phyloP scores from a whole-genome alignment of 257 asterid genomes.

The Ballota nigra region DNA sequence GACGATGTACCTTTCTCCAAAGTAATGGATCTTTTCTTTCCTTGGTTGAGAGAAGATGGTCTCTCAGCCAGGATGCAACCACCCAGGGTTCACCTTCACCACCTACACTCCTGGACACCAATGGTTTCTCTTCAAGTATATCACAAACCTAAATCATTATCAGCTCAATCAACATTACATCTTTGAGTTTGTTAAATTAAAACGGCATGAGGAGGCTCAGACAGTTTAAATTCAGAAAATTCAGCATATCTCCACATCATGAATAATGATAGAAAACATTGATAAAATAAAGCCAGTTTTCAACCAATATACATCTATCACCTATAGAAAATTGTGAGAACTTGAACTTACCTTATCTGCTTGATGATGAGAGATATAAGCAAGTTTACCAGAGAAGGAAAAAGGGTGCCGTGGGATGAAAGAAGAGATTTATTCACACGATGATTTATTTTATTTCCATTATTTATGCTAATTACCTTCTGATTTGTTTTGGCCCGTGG shows the following conservation, averaged over 20 bases:
- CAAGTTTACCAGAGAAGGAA: too few species aligned
- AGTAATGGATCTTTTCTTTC: constrained; percentile 72
- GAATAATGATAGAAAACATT: not conserved
- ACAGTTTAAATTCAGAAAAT: constrained; percentile 2
- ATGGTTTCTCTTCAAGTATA: constrained; percentile 80
- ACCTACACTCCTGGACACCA: constrained; percentile 45
- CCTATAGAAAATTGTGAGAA: too few species aligned
- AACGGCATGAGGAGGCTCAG: constrained; percentile 1
- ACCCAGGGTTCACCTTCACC: constrained; percentile 75
- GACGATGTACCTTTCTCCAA: constrained; percentile 72
- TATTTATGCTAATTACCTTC: too few species aligned
- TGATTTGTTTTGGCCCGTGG: too few species aligned
- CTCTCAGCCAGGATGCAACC: constrained; percentile 81
- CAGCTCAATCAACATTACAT: constrained; percentile 21
- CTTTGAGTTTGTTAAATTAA: constrained; percentile 10
- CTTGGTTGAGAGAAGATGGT: constrained; percentile 81
- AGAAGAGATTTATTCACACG: too few species aligned
- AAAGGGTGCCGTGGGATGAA: too few species aligned
- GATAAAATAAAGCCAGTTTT: not conserved
- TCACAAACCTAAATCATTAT: constrained; percentile 64
- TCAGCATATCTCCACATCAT: constrained; percentile 9
- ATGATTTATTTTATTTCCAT: too few species aligned
- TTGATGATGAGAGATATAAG: too few species aligned
- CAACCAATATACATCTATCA: not conserved
- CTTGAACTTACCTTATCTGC: too few species aligned